These are phyloP conservation scores for Cercospora sp. DNA, from an alignment of 2,329 filamentous ascomycete species.

Conservation along the genomic window DNA sequence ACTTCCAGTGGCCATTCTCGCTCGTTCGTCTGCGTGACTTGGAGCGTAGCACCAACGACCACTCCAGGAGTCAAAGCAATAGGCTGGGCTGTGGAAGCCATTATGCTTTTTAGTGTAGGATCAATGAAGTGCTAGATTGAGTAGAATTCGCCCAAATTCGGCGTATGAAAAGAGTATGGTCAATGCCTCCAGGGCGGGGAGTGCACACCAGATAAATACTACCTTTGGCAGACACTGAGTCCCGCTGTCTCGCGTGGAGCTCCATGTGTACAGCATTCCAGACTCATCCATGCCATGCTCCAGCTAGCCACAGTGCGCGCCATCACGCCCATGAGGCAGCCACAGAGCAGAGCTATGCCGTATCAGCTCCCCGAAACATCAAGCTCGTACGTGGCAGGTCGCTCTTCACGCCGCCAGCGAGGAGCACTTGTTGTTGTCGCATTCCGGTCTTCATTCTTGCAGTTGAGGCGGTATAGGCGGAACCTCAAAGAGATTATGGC, in stretches of 20 bases:
- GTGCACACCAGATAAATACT: not conserved
- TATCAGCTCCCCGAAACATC: not conserved
- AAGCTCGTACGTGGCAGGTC: not conserved
- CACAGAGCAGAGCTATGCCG: not conserved
- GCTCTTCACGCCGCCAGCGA: not conserved
- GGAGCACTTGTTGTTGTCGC: too few relatives aligned
- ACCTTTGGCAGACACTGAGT: not conserved
- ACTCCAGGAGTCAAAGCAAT: constrained; percentile 7
- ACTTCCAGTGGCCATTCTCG: constrained; percentile 21
- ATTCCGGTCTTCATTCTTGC: not conserved
- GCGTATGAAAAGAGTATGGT: not conserved
- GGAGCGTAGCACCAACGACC: constrained; percentile 9
- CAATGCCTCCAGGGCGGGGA: not conserved
- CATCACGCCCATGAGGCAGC: constrained; percentile 10
- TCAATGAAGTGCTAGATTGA: not conserved
- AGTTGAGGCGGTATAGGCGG: not conserved
- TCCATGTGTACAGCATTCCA: not conserved
- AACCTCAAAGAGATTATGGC: not conserved
- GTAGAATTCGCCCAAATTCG: not conserved
- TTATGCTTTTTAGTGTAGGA: not conserved
- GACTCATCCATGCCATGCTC: not conserved
- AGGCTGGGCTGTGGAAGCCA: not conserved
- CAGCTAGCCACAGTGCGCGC: constrained; percentile 7
- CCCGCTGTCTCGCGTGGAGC: not conserved
- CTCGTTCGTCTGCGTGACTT: constrained; percentile 6